A percentile compares a stretch with the other conserved stretches of the same genome.
phyloP scores from a whole-genome alignment of 192 early-diverging fungal genomes.

The Allomyces macrogynus region DNA sequence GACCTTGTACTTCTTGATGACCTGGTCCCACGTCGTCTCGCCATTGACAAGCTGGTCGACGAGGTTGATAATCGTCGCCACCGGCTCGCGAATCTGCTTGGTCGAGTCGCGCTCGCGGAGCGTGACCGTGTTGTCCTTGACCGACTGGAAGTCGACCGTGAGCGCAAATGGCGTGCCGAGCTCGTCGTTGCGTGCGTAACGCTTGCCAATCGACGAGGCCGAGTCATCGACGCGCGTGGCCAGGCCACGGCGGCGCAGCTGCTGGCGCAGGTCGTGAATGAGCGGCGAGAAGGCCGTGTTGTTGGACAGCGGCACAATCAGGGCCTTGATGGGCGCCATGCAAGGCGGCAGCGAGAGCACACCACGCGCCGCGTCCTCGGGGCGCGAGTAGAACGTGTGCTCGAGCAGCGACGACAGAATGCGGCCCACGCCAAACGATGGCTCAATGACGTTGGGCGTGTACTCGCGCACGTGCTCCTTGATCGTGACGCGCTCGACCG shows the following conservation, averaged over 20 bases:
- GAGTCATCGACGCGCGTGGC: slow-evolving; percentile 76
- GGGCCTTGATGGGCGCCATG: slow-evolving; percentile 89
- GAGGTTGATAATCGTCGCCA: slow-evolving; percentile 46
- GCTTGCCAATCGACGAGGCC: slow-evolving; percentile 70
- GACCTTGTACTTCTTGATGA: slow-evolving; percentile 14
- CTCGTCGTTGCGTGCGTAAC: slow-evolving; percentile 96
- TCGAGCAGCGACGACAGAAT: slow-evolving; percentile 92
- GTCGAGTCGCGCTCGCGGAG: slow-evolving; percentile 90
- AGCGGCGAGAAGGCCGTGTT: slow-evolving; percentile 56
- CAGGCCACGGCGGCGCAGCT: slow-evolving; percentile 54
- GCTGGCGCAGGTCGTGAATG: slow-evolving; percentile 29
- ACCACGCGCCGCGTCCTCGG: slow-evolving; percentile 67
- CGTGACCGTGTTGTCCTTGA: slow-evolving; percentile 79
- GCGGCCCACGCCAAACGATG: slow-evolving; percentile 96
- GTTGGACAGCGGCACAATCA: slow-evolving; percentile 69
- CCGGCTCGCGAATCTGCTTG: slow-evolving; percentile 72
- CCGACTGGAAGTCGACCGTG: slow-evolving; percentile 97
- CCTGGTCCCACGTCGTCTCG: slow-evolving; percentile 46
- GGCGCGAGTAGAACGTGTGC: slow-evolving; percentile 78
- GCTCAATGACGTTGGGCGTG: slow-evolving; percentile 96
- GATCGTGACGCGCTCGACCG: slow-evolving; percentile 18
- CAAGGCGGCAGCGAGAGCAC: slow-evolving; percentile 78
- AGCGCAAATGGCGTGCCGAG: slow-evolving; percentile 91
- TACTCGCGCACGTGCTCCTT: slow-evolving; percentile 65
- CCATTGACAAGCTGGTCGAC: slow-evolving; percentile 57